These are phyloP conservation scores for Camillea tinctor DNA, from an alignment of 2,329 filamentous ascomycete genomes.

Conservation along the genomic window DNA sequence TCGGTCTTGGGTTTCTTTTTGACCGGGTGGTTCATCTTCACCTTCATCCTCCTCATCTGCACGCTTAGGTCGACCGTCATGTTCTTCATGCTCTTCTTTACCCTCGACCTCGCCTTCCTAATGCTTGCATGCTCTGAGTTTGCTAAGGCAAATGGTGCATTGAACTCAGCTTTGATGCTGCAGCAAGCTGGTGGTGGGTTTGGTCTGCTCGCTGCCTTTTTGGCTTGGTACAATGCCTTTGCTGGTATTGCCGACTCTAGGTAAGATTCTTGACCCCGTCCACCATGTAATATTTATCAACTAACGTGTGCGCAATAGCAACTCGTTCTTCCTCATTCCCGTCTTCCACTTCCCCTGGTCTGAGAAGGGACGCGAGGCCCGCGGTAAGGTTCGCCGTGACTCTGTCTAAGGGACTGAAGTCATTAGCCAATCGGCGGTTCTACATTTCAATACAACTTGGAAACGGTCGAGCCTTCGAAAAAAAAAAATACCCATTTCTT, in stretches of 20 bases:
- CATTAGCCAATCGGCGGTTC: neutral
- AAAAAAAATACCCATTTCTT: neutral
- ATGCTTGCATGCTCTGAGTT: constrained; percentile 66
- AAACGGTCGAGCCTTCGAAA: neutral
- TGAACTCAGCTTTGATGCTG: constrained; percentile 45
- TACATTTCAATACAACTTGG: neutral
- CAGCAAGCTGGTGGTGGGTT: constrained; percentile 75
- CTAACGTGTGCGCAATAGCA: constrained; percentile 53
- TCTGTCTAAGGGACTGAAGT: constrained; percentile 24
- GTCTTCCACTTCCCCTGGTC: constrained; percentile 97
- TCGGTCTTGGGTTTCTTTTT: constrained; percentile 74
- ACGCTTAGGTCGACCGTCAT: constrained; percentile 75
- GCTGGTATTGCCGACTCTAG: constrained; percentile 75
- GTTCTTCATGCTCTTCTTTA: constrained; percentile 76
- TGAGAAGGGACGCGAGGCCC: constrained; percentile 65
- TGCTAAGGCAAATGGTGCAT: constrained; percentile 51
- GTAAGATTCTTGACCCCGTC: constrained; percentile 39
- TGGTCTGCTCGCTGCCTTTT: constrained; percentile 76
- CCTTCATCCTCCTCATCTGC: constrained; percentile 68
- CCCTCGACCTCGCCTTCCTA: constrained; percentile 73
- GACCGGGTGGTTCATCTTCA: constrained; percentile 83
- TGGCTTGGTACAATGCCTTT: constrained; percentile 85
- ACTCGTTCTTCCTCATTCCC: constrained; percentile 86
- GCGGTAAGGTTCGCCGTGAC: constrained; percentile 50
- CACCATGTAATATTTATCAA: neutral